Evolutionary conservation across 176 grass and related monocot species (phyloP).

Genomic region (Areca catechu): DNA sequence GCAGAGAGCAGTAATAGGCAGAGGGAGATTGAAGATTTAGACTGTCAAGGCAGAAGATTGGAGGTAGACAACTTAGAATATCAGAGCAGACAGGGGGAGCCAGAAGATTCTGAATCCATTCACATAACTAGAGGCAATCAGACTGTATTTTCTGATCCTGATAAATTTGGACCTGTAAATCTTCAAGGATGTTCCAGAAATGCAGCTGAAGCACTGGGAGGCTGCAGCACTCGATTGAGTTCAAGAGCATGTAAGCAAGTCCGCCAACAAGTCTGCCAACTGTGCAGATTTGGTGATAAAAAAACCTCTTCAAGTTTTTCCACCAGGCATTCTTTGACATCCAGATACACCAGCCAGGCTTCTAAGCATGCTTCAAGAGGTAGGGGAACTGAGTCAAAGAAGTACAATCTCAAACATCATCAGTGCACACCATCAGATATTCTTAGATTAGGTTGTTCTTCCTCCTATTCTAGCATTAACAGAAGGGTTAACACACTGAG

Average conservation of each 20-base stretch:
- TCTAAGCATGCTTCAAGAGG: background rate
- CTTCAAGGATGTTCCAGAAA: too few relatives aligned
- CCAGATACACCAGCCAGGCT: background rate
- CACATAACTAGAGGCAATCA: too few relatives aligned
- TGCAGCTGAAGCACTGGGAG: background rate
- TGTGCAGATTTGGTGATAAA: background rate
- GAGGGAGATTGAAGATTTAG: background rate
- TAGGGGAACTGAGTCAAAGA: background rate
- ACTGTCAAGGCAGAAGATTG: background rate
- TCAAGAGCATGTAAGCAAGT: background rate
- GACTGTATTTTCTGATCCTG: too few relatives aligned
- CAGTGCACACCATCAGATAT: background rate
- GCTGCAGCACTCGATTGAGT: background rate
- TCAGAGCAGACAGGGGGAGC: background rate
- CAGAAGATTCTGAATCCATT: too few relatives aligned
- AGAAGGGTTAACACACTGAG: constrained; percentile 28
- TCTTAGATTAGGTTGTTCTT: background rate
- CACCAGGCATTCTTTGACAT: background rate
- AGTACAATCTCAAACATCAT: background rate
- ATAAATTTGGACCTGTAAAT: too few relatives aligned
- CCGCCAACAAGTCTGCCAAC: background rate
- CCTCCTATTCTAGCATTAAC: background rate
- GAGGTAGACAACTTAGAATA: background rate
- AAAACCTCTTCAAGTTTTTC: background rate
- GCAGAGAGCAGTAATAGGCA: background rate